phyloP scores from a whole-genome alignment of 306 rosid genomes.

The Rubus parviflorus region DNA sequence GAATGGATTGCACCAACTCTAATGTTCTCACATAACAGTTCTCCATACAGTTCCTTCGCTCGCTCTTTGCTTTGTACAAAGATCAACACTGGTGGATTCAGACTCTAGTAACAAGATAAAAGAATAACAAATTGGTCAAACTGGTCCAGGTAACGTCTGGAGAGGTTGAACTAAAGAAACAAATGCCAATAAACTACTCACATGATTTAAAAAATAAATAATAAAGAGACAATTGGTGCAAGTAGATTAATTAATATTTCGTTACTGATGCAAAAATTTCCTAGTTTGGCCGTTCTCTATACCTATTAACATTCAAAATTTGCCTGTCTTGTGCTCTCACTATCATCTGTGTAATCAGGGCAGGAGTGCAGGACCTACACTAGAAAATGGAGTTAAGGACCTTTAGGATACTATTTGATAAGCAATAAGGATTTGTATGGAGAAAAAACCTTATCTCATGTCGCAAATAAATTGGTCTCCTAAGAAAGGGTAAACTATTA shows the following conservation, averaged over 20 bases:
- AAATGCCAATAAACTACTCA: constrained; percentile 5
- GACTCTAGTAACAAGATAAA: constrained; percentile 51
- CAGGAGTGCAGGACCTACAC: constrained; percentile 2
- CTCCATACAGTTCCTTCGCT: constrained; percentile 81
- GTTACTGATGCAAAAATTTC: neutral
- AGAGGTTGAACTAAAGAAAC: constrained; percentile 4
- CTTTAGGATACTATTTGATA: neutral
- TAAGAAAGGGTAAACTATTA: neutral
- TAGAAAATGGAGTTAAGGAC: neutral
- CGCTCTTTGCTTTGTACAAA: constrained; percentile 98
- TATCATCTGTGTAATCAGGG: constrained; percentile 4
- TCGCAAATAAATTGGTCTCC: neutral
- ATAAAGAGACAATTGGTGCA: neutral
- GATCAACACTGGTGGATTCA: constrained; percentile 85
- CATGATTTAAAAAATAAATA: neutral
- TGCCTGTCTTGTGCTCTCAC: neutral
- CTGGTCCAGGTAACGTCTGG: constrained; percentile 16
- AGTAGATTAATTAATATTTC: neutral
- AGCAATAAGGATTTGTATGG: neutral
- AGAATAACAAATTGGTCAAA: constrained; percentile 26
- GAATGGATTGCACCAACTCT: constrained; percentile 88
- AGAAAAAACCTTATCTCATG: neutral
- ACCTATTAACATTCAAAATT: neutral
- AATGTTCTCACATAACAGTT: constrained; percentile 68
- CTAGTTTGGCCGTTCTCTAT: neutral